Base-by-base conservation (phyloP, 1,284 basidiomycete genomes). In the Anthracocystis walkeri region DNA sequence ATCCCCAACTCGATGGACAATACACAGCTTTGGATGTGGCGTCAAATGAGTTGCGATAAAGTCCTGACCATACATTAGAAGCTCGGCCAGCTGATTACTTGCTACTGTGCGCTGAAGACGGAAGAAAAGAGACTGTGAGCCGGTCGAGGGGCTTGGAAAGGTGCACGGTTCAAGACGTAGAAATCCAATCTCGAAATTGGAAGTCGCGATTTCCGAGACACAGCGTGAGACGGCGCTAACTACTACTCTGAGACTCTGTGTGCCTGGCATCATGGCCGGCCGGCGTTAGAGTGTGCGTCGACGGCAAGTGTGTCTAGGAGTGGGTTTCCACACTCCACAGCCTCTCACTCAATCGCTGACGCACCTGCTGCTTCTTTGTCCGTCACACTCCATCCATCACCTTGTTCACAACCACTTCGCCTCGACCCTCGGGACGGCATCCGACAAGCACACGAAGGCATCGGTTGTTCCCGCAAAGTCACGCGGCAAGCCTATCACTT, bases 131-230 rank as follows among this genome's bases (percentile, higher is more conserved):
- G 46, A 12, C n/a, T 31, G 4, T 12, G 27, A 31, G 48, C 27
- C 48, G 29, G 48, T 10, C 2, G 12, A 14, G 12, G 3, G 27
- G 29, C 29, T 49, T 49, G 46, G 8, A 14, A n/a, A 14, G 18
- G 48, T n/a, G 48, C 48, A 49, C 48, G 48, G 48, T 31, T 49
- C 48, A 31, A 20, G 29, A 38, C 12, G 14, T 14, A 38, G 35
- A 49, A 20, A 12, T 16, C 21, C 23, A 25, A 27, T 14, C 25
- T 46, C 23, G 44, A 31, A 46, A 46, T 16, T 27, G 44, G 1
- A 27, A 27, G 48, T 49, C 46, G 46, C 46, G 46, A 49, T n/a
- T 49, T 49, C 29, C 46, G 46, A 49, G 46, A 49, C 46, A 49
- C 7, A 45, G 16, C 27, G 16, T 12, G 46, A 49, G 46, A 49